Conservation (phyloP, 2,329 filamentous ascomycete species). For the Colletotrichum karsti region DNA sequence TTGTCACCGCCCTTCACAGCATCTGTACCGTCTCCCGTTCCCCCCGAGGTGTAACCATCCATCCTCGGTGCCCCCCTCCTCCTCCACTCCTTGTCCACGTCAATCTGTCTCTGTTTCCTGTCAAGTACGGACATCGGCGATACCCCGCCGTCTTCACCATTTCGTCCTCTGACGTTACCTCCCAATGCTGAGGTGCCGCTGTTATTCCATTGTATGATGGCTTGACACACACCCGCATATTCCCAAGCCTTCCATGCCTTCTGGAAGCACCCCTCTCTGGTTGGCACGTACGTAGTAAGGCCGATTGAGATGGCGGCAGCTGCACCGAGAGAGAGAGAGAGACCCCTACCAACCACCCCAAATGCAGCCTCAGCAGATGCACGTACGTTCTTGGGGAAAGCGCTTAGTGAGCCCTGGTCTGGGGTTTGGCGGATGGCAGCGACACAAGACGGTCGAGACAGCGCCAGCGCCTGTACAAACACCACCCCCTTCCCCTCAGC, state of each 20-base stretch:
- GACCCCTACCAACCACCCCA: slow-evolving; percentile 19
- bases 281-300: slow-evolving; percentile 1
- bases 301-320: background rate
- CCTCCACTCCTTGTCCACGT: slow-evolving; percentile 13
- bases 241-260: slow-evolving; percentile 21
- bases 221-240: background rate
- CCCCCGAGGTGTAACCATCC: slow-evolving; percentile 20
- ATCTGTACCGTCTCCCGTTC: slow-evolving; percentile 4
- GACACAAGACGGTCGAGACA: slow-evolving; percentile 11
- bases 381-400: slow-evolving; percentile 17
- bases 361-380: slow-evolving; percentile 12
- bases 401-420: slow-evolving; percentile 25
- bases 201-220: background rate
- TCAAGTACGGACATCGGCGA: slow-evolving; percentile 10
- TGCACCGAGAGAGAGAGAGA: background rate
- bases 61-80: slow-evolving; percentile 2
- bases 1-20: slow-evolving; percentile 10
- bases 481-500: slow-evolving; percentile 23
- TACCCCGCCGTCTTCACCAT: background rate
- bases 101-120: slow-evolving; percentile 21
- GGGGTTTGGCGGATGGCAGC: slow-evolving; percentile 5
- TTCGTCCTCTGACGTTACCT: slow-evolving; percentile 10
- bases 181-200: background rate
- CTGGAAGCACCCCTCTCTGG: slow-evolving; percentile 16
- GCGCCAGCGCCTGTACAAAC: slow-evolving; percentile 23